These are phyloP conservation scores for Trichoderma virens DNA, from an alignment of 495 filamentous ascomycete genomes.

Conservation along the genomic window DNA sequence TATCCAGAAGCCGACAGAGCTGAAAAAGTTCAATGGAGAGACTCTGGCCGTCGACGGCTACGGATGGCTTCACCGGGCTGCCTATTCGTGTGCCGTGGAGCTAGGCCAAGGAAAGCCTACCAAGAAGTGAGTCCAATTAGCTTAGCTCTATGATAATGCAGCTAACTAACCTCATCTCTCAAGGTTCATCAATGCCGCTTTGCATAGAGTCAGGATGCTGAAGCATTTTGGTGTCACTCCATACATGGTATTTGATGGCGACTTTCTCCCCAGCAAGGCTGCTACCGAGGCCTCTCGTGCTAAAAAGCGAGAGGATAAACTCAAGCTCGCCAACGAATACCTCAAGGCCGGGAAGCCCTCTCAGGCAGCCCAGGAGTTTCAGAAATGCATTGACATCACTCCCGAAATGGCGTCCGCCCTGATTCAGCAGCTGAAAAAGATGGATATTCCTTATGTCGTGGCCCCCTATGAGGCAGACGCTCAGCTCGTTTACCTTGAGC, in stretches of 20 bases:
- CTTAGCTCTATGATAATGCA: not conserved
- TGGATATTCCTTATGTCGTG: slow-evolving; percentile 78
- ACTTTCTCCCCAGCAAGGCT: slow-evolving; percentile 91
- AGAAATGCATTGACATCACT: slow-evolving; percentile 94
- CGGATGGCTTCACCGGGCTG: slow-evolving; percentile 95
- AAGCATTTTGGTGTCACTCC: slow-evolving; percentile 86
- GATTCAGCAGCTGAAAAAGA: slow-evolving; percentile 82
- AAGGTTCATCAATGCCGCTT: slow-evolving; percentile 86
- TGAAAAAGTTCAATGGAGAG: slow-evolving; percentile 82
- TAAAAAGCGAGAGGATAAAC: slow-evolving; percentile 64
- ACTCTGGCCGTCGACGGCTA: slow-evolving; percentile 93
- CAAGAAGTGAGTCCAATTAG: slow-evolving; percentile 54
- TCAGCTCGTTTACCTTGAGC: slow-evolving; percentile 89
- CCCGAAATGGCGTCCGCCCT: slow-evolving; percentile 88
- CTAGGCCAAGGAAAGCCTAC: slow-evolving; percentile 83
- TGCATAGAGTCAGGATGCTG: slow-evolving; percentile 88
- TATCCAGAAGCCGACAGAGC: slow-evolving; percentile 78
- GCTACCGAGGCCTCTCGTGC: slow-evolving; percentile 71
- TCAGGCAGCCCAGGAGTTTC: slow-evolving; percentile 78
- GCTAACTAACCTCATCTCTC: slow-evolving; percentile 4
- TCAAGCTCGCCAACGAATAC: slow-evolving; percentile 65
- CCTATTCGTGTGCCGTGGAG: slow-evolving; percentile 84
- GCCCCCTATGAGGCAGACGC: slow-evolving; percentile 98
- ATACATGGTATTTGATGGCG: slow-evolving; percentile 93
- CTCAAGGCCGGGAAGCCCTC: slow-evolving; percentile 68